phyloP scores from a whole-genome alignment of 495 filamentous ascomycete species.

The Penicillium verhagenii region DNA sequence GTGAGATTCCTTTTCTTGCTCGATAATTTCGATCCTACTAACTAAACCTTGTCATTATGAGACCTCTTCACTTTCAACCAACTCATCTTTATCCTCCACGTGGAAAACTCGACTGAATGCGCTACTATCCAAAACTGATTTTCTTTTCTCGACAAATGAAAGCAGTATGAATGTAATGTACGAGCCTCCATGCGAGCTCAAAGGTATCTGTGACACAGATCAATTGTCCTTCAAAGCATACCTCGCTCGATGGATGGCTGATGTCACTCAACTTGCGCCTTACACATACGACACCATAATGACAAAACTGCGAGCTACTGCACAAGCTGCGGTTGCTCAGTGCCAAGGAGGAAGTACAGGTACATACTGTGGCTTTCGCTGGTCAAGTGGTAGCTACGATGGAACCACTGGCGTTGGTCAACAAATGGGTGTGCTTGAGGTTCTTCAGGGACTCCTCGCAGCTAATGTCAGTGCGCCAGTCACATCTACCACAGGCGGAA shows the following conservation, averaged over 20 bases:
- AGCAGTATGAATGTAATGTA: constrained; percentile 42
- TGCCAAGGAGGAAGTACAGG: constrained; percentile 32
- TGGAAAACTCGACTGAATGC: constrained; percentile 55
- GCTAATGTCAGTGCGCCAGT: constrained; percentile 3
- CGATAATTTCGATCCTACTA: background rate
- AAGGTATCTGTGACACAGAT: constrained; percentile 37
- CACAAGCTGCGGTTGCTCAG: constrained; percentile 34
- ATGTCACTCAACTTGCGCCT: constrained; percentile 37
- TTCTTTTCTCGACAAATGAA: constrained; percentile 52
- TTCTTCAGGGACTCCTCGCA: constrained; percentile 47
- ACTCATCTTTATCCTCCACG: constrained; percentile 26
- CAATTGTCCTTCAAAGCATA: constrained; percentile 47
- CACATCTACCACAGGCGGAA: constrained; percentile 13
- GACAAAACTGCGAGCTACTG: constrained; percentile 27
- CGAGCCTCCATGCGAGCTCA: constrained; percentile 38
- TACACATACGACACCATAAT: constrained; percentile 30
- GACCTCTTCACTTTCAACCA: constrained; percentile 26
- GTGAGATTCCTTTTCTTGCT: background rate
- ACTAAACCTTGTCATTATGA: background rate
- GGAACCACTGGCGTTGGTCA: constrained; percentile 51
- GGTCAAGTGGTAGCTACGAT: constrained; percentile 35
- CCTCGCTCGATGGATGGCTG: constrained; percentile 42
- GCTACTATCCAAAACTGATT: constrained; percentile 50
- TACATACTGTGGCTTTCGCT: constrained; percentile 20
- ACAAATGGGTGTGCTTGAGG: constrained; percentile 69